Evolutionary conservation across 352 stramenopile genomes (phyloP).

Genomic region (Thraustotheca clavata): DNA sequence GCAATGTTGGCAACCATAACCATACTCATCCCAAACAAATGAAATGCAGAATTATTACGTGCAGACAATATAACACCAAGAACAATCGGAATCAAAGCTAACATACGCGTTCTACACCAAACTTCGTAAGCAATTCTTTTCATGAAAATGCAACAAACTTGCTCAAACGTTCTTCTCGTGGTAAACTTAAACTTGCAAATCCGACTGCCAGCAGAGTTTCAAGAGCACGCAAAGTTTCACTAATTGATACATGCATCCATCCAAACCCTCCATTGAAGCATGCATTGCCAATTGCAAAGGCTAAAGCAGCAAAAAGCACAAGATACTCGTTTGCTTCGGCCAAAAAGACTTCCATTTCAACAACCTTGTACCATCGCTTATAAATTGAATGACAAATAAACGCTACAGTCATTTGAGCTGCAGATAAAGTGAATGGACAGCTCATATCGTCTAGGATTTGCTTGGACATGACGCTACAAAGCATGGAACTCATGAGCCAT

Average conservation of each 20-base stretch:
- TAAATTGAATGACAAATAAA: not conserved
- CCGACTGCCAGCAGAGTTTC: not conserved
- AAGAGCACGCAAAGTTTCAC: constrained; percentile 13
- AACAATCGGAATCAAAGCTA: constrained; percentile 12
- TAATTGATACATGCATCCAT: constrained; percentile 21
- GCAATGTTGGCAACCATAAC: constrained; percentile 14
- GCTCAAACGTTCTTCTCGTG: constrained; percentile 6
- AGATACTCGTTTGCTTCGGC: not conserved
- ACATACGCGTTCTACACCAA: constrained; percentile 6
- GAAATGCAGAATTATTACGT: constrained; percentile 2
- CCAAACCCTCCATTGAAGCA: constrained; percentile 16
- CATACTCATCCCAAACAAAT: not conserved
- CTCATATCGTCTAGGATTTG: constrained; percentile 2
- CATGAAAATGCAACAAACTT: not conserved
- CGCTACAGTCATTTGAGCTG: constrained; percentile 11
- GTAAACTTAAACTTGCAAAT: not conserved
- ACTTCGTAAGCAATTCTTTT: not conserved
- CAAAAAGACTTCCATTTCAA: not conserved
- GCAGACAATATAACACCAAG: constrained; percentile 14
- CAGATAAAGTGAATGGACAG: constrained; percentile 8
- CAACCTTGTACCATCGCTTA: not conserved
- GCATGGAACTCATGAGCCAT: not conserved
- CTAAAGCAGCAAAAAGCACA: not conserved
- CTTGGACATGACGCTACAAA: constrained; percentile 18
- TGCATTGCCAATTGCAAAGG: not conserved